Percentiles rank a stretch among this genome's conserved stretches.
Evolutionary conservation across 2,329 filamentous ascomycete genomes (phyloP).

Genomic region (Ceratocystis papillata): DNA sequence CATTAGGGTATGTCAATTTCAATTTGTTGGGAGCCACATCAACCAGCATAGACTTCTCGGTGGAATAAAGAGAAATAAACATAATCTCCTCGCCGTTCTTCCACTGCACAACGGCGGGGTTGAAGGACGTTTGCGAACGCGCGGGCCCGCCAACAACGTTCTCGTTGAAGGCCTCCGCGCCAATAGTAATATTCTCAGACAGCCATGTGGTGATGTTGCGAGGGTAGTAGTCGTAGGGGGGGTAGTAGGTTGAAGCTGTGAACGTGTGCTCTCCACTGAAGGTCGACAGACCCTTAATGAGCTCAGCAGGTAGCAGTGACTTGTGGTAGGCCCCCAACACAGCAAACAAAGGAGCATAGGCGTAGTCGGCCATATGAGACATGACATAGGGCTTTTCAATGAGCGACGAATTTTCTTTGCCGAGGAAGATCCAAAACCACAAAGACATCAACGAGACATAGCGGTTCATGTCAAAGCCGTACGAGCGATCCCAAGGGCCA

Average conservation of each 20-base stretch:
- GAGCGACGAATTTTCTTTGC: conserved; percentile 36
- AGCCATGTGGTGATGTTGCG: conserved; percentile 52
- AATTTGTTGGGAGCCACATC: conserved; percentile 36
- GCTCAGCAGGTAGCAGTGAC: conserved; percentile 35
- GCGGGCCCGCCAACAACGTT: conserved; percentile 45
- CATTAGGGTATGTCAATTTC: conserved; percentile 44
- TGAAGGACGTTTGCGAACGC: conserved; percentile 43
- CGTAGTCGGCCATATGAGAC: conserved; percentile 49
- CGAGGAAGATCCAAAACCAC: conserved; percentile 49
- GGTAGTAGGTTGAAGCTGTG: conserved; percentile 43
- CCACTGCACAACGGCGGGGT: conserved; percentile 52
- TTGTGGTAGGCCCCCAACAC: conserved; percentile 43
- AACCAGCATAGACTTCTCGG: conserved; percentile 34
- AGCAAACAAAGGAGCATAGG: conserved; percentile 46
- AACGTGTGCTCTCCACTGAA: conserved; percentile 47
- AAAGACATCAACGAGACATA: conserved; percentile 46
- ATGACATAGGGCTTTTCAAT: conserved; percentile 40
- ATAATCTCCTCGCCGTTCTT: conserved; percentile 33
- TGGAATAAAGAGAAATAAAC: conserved; percentile 32
- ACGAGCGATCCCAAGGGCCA: conserved; percentile 53
- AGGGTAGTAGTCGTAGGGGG: conserved; percentile 45
- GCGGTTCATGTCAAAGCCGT: conserved; percentile 53
- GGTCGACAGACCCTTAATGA: conserved; percentile 34
- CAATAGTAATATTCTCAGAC: conserved; percentile 46
- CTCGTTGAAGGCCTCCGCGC: conserved; percentile 48